Evolutionary conservation across 352 stramenopile genomes (phyloP).

Genomic region (Phytopythium kandeliae): DNA sequence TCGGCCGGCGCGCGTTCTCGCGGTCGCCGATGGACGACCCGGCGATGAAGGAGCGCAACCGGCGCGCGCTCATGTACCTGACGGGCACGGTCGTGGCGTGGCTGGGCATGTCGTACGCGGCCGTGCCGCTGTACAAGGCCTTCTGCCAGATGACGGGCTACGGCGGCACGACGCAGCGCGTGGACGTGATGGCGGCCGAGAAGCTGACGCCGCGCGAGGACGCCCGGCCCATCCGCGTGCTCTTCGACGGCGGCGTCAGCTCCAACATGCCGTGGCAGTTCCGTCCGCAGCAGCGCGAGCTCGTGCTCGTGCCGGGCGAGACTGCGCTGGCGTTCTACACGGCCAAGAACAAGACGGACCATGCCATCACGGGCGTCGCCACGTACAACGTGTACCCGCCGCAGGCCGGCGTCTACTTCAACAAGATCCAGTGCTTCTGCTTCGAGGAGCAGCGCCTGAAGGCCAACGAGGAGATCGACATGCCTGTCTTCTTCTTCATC

Average conservation of each 20-base stretch:
- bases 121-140: constrained; percentile 98
- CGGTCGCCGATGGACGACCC: constrained; percentile 37
- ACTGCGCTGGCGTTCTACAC: constrained; percentile 99
- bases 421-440: constrained; percentile 99
- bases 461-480: constrained; percentile 97
- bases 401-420: constrained; percentile 97
- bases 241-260: constrained; percentile 94
- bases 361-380: constrained; percentile 98
- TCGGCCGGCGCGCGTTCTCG: constrained; percentile 32
- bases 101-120: constrained; percentile 94
- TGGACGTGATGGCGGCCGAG: constrained; percentile 66
- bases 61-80: constrained; percentile 91
- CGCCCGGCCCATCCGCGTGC: constrained; percentile 92
- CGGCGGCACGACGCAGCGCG: constrained; percentile 90
- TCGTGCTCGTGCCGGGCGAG: constrained; percentile 94
- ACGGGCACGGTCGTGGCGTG: constrained; percentile 90
- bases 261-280: constrained; percentile 97
- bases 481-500: constrained; percentile 99
- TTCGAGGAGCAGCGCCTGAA: constrained; percentile 99
- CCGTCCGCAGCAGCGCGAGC: constrained; percentile 91
- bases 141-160: constrained; percentile 99
- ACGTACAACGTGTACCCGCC: constrained; percentile 99
- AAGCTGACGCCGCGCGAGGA: constrained; percentile 90
- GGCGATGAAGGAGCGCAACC: constrained; percentile 84
- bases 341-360: constrained; percentile 95